Conservation (phyloP, 2,329 filamentous ascomycete genomes). For the Colletotrichum lentis region DNA sequence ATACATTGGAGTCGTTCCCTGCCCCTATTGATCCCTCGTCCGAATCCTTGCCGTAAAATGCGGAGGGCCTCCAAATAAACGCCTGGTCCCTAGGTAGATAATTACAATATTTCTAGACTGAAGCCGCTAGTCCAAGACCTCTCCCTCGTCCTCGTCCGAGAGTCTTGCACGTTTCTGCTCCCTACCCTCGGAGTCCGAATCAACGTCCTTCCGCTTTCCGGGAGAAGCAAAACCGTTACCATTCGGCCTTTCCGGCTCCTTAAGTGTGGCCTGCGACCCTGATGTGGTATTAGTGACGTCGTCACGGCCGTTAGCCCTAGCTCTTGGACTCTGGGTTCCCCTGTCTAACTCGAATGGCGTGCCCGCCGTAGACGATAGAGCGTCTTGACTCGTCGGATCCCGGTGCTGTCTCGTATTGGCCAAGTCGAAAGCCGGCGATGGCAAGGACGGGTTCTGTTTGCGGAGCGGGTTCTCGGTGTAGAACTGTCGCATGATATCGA, state of each 20-base stretch:
- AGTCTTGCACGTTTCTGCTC: slow-evolving; percentile 56
- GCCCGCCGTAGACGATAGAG: slow-evolving; percentile 57
- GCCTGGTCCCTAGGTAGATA: slow-evolving; percentile 25
- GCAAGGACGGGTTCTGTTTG: slow-evolving; percentile 62
- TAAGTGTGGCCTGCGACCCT: slow-evolving; percentile 49
- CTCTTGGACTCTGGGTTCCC: slow-evolving; percentile 58
- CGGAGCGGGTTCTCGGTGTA: slow-evolving; percentile 70
- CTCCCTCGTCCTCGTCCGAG: slow-evolving; percentile 59
- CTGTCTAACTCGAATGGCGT: slow-evolving; percentile 59
- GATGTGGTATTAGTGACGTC: slow-evolving; percentile 47
- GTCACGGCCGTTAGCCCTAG: slow-evolving; percentile 51
- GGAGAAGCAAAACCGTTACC: slow-evolving; percentile 49
- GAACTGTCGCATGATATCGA: slow-evolving; percentile 77
- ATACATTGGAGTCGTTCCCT: slow-evolving; percentile 17
- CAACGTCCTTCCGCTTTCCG: slow-evolving; percentile 54
- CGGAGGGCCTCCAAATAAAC: slow-evolving; percentile 26
- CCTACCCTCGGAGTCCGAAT: slow-evolving; percentile 49
- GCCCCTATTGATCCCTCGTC: slow-evolving; percentile 1
- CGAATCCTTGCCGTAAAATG: slow-evolving; percentile 7
- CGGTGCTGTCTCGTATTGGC: slow-evolving; percentile 63
- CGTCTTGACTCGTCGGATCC: slow-evolving; percentile 55
- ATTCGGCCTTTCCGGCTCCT: slow-evolving; percentile 39
- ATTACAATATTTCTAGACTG: slow-evolving; percentile 24
- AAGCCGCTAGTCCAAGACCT: slow-evolving; percentile 45
- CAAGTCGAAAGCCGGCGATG: slow-evolving; percentile 64